phyloP scores from a whole-genome alignment of 345 rosid genomes.

The Hypericum perforatum region DNA sequence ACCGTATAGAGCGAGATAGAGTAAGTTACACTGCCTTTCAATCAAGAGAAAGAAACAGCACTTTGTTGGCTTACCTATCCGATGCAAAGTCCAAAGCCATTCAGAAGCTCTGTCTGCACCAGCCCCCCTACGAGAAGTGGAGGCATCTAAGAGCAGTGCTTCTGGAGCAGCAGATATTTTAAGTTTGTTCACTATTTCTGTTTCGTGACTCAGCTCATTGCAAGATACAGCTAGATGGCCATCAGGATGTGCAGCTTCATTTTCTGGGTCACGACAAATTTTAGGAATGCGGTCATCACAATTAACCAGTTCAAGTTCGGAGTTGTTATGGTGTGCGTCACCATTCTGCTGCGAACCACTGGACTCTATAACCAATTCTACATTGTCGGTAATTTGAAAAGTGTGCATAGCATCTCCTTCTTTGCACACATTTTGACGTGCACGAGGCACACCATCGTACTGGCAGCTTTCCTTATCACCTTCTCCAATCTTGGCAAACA shows the following conservation, averaged over 20 bases:
- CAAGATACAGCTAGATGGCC: conserved; percentile 26
- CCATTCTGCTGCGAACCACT: conserved; percentile 30
- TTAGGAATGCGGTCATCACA: conserved; percentile 28
- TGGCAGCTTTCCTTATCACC: conserved; percentile 31
- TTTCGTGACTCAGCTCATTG: conserved; percentile 17
- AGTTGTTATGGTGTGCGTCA: conserved; percentile 16
- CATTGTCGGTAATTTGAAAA: conserved; percentile 65
- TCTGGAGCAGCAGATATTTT: conserved; percentile 57
- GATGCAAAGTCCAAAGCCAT: conserved; percentile 94
- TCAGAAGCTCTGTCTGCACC: conserved; percentile 61
- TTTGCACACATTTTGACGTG: conserved; percentile 28
- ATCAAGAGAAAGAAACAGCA: background rate
- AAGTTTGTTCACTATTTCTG: conserved; percentile 38
- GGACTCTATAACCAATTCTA: conserved; percentile 64
- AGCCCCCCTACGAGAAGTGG: conserved; percentile 28
- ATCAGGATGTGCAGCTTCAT: conserved; percentile 26
- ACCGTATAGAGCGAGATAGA: background rate
- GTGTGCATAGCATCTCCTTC: conserved; percentile 59
- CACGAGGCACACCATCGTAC: conserved; percentile 30
- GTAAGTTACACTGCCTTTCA: conserved; percentile 2
- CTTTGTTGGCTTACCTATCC: conserved; percentile 46
- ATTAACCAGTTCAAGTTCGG: conserved; percentile 52
- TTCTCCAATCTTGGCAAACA: conserved; percentile 56
- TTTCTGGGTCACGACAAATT: conserved; percentile 14
- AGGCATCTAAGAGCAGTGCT: conserved; percentile 35